A percentile compares a stretch with the other conserved stretches of the same genome.
These are phyloP conservation scores for Adansonia madagascariensis DNA, from an alignment of 441 rosid species.

Conservation along the genomic window DNA sequence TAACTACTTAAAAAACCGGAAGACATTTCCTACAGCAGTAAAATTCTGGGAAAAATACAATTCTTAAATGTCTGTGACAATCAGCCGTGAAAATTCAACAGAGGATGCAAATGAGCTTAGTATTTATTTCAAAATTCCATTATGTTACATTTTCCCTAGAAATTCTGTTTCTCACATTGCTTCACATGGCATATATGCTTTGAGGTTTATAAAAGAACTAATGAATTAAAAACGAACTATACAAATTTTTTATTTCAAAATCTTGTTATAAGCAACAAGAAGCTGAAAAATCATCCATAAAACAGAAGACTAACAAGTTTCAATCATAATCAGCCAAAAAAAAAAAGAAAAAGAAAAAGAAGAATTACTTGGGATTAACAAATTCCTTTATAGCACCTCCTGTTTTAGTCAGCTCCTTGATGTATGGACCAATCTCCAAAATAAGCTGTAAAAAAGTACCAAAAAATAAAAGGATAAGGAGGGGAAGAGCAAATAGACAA, in stretches of 20 bases:
- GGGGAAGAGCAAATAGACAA: neutral
- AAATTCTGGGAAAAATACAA: neutral
- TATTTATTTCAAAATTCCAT: neutral
- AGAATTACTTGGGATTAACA: slow-evolving; percentile 89
- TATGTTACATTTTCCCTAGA: neutral
- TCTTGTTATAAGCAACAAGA: neutral
- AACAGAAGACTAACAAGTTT: slow-evolving; percentile 22
- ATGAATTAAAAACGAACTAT: neutral
- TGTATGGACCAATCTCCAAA: slow-evolving; percentile 79
- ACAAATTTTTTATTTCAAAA: neutral
- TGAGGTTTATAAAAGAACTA: neutral
- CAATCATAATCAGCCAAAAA: neutral
- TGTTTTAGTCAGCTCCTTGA: slow-evolving; percentile 84
- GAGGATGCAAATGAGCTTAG: neutral
- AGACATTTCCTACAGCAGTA: neutral
- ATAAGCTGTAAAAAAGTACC: slow-evolving; percentile 61
- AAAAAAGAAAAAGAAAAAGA: slow-evolving; percentile 27
- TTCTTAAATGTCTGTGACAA: neutral
- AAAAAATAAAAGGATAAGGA: slow-evolving; percentile 6
- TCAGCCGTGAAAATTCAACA: neutral
- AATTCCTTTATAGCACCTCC: slow-evolving; percentile 94
- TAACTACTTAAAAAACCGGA: neutral
- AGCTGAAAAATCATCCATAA: neutral
- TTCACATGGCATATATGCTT: neutral
- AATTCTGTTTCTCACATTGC: neutral